phyloP scores from a whole-genome alignment of 257 asterid species.

The Striga asiatica region DNA sequence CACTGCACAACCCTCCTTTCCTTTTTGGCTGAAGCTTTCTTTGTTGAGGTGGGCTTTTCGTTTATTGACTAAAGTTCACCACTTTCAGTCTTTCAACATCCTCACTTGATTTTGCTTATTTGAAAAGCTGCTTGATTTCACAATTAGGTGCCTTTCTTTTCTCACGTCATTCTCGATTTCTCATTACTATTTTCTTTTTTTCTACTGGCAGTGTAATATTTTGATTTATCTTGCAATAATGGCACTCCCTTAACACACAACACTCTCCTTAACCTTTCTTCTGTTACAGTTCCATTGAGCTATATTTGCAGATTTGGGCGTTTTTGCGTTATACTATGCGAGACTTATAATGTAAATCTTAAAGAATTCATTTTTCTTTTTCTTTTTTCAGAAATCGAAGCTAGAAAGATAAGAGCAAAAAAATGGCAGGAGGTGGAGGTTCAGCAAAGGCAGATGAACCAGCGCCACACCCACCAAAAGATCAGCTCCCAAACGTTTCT shows the following conservation, averaged over 20 bases:
- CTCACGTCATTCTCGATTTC: neutral
- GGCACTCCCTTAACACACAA: slow-evolving; percentile 17
- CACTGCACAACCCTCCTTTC: neutral
- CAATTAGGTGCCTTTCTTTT: slow-evolving; percentile 25
- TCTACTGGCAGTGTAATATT: neutral
- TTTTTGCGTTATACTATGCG: slow-evolving; percentile 17
- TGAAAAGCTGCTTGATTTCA: slow-evolving; percentile 22
- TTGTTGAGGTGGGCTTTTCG: slow-evolving; percentile 27
- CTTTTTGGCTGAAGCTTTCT: slow-evolving; percentile 12
- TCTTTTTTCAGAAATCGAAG: slow-evolving; percentile 19
- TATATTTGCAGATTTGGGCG: slow-evolving; percentile 23
- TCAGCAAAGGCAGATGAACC: slow-evolving; percentile 80
- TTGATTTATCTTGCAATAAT: slow-evolving; percentile 21
- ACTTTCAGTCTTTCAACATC: slow-evolving; percentile 20
- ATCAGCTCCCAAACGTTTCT: slow-evolving; percentile 83
- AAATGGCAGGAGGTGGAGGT: slow-evolving; percentile 78
- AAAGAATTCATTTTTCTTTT: neutral
- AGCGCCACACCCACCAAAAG: slow-evolving; percentile 84
- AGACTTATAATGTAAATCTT: slow-evolving; percentile 11
- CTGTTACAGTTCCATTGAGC: slow-evolving; percentile 24
- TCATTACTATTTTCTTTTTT: neutral
- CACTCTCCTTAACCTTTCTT: slow-evolving; percentile 20
- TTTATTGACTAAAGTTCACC: slow-evolving; percentile 25
- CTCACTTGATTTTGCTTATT: slow-evolving; percentile 22
- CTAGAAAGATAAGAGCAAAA: slow-evolving; percentile 8